Conservation (phyloP, 2,329 filamentous ascomycete species). For the Aspergillus floridensis region DNA sequence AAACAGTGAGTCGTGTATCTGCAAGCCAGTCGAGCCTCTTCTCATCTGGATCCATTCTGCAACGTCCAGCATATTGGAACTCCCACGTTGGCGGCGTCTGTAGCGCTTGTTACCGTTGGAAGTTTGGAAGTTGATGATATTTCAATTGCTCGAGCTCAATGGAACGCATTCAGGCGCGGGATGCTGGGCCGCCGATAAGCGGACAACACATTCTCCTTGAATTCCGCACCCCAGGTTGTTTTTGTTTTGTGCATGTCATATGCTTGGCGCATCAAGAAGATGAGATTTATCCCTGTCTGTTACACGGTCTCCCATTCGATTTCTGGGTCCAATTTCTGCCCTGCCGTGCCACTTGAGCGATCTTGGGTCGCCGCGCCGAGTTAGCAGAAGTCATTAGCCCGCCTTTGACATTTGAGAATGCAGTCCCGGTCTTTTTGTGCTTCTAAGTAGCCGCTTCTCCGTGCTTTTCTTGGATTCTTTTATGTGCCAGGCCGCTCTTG, state of each 20-base stretch:
- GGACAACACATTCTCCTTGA: slow-evolving; percentile 4
- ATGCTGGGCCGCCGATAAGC: slow-evolving; percentile 16
- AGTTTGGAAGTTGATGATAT: slow-evolving; percentile 12
- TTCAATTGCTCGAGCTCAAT: slow-evolving; percentile 12
- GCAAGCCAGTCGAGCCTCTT: slow-evolving; percentile 9
- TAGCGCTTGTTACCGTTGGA: slow-evolving; percentile 32
- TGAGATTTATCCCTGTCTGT: slow-evolving; percentile 12
- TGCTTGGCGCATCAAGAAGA: slow-evolving; percentile 2
- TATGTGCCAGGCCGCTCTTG: not conserved
- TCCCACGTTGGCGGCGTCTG: slow-evolving; percentile 29
- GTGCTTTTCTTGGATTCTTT: slow-evolving; percentile 15
- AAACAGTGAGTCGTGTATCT: not conserved
- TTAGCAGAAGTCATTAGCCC: slow-evolving; percentile 18
- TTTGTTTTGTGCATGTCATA: slow-evolving; percentile 5
- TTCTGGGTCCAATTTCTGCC: slow-evolving; percentile 7
- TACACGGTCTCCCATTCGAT: slow-evolving; percentile 18
- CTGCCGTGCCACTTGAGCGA: slow-evolving; percentile 19
- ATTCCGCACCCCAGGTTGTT: slow-evolving; percentile 2
- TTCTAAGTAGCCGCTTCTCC: slow-evolving; percentile 12
- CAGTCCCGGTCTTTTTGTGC: slow-evolving; percentile 3
- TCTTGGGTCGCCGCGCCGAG: slow-evolving; percentile 17
- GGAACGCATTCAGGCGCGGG: slow-evolving; percentile 4
- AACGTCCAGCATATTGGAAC: slow-evolving; percentile 6
- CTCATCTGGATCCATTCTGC: slow-evolving; percentile 9
- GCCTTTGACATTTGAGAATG: slow-evolving; percentile 6